Base-by-base conservation (phyloP, 2,329 filamentous ascomycete species). In the Pyricularia pennisetigena region DNA sequence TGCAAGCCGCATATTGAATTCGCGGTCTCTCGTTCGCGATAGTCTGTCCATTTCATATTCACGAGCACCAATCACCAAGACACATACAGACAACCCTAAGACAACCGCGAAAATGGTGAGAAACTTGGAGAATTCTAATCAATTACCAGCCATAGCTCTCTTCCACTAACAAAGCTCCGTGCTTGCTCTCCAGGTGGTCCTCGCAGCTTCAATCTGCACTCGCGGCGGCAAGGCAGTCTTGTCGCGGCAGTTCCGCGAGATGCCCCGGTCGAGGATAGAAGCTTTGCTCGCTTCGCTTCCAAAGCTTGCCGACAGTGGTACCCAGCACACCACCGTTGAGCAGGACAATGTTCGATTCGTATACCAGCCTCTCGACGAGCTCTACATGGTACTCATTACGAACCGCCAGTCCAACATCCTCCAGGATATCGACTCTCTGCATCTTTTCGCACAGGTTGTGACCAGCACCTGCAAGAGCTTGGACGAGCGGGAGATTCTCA, bases 341-440 rank as follows among this genome's bases (percentile, higher is more conserved):
- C 94, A 98, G 81, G 96, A 99, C 83, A 98, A 97, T 83, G 95
- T 99, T 76, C 94, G 95, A 82, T 99, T 97, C 78, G 95, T 99
- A 69, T 99, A 99, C 84, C 95, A 99, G 79, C 96, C 95, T 70
- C 86, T 99, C 72, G 96, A 99, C 82, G 96, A 99, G 83, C 89
- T 99, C 72, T 99, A 99, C 86, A 98, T 99, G 88, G 94, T 99
- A 72, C 88, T 99, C 76, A 98, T 99, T 81, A 99, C 96, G 79
- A 99, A 99, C 85, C 91, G 93, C 75, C 95, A 98, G 84, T 98
- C 94, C 79, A 99, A 99, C 82, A 99, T 99, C 74, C 86, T 99
- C 67, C 95, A 99, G 82, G 95, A 99, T 80, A 99, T 99, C 79
- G 95, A 98, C 81, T 97, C 95, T 69, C 87, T 99, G 70, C 96